Evolutionary conservation across 2,329 filamentous ascomycete genomes (phyloP), one percentile per base, ranked within the genome.

Genomic region (Colletotrichum magnum): DNA sequence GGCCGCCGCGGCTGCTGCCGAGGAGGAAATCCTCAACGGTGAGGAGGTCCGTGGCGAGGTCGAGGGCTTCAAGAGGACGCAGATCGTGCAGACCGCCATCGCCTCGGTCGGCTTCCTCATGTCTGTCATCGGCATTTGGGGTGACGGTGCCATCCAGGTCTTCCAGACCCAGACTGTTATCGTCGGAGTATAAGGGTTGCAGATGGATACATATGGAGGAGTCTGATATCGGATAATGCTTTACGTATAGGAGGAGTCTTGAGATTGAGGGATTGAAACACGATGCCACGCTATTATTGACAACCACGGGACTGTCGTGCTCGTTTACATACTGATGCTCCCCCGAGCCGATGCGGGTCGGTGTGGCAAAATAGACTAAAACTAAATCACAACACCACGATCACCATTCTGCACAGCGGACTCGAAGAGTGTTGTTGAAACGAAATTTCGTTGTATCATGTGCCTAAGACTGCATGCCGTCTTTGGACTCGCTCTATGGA

Each of bases 61-160:
- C 56, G 86, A 90, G 78, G 79, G 80, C 6, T 87, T 89, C 73
- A 81, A 85, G 50, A 84, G 83, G 76, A 85, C 84, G 73, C 87
- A 90, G 74, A 72, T 87, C 39, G 81, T 87, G 12, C 84, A 88
- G 77, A 87, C 87, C 9, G 83, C 80, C 6, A 74, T 91, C 36
- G 83, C 87, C 2, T 86, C 86, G 4, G 65, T 88, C 51, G 89
- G 85, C 4, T 91, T 92, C 78, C 78, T 84, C 62, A 86, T 92
- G 82, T 86, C 89, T 21, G 83, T 92, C 18, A 80, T 92, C 43
- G 90, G 90, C 16, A 87, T 92, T 74, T 92, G 90, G 89, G 90
- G 89, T 5, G 90, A 91, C 76, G 88, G 89, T 28, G 82, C 81
- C 48, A 70, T 74, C 21, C 72, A 68, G 58, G 72, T 69, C 39